Base-by-base conservation (phyloP, 179 eudicot species). In the Spinacia oleracea region DNA sequence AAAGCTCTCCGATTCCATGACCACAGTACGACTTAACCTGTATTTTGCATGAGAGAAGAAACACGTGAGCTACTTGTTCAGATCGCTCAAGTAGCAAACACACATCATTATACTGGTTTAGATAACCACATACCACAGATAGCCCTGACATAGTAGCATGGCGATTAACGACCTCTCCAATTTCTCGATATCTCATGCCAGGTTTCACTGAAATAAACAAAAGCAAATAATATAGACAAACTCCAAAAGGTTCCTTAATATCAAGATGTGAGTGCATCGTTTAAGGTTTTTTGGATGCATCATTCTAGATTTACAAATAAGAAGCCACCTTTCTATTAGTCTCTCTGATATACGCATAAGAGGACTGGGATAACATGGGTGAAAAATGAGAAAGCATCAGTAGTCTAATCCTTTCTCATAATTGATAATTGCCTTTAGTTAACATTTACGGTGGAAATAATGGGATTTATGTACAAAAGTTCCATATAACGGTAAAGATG, bases 1-100 rank as follows among this genome's bases (percentile, higher is more conserved):
- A 96, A 78, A 94, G 99, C 82, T 94, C 99, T 78, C 99, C 99
- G 81, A 96, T 91, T 65, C 99, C 99, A 87, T 96, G 99, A 79
- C 99, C 99, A 84, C 96, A 90, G 76, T 89, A 89, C 42, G 99
- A 92, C 83, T 85, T 96, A 66, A 90, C 99, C 99, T 96, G 81
- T 72, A 84, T 74, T 68, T 63, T 79, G 58, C 83, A 65, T 32
- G 64, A 77, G 50, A 27, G 31, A 12, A 63, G 29, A 55, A 59
- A 51, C 3, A 50, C 6, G n/a, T 35, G 38, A 71, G 73, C 6
- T 63, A 32, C 48, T 45, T 56, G 75, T 55, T 71, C 71, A 80
- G n/a, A 18, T 66, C 50, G 48, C 32, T 45, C n/a, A 71, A 66
- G 14, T 43, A 63, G 35, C 55, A 56, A 55, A 46, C 21, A 62